phyloP scores from a whole-genome alignment of 1,139 yeast genomes.

The Yamadazyma mexicana region DNA sequence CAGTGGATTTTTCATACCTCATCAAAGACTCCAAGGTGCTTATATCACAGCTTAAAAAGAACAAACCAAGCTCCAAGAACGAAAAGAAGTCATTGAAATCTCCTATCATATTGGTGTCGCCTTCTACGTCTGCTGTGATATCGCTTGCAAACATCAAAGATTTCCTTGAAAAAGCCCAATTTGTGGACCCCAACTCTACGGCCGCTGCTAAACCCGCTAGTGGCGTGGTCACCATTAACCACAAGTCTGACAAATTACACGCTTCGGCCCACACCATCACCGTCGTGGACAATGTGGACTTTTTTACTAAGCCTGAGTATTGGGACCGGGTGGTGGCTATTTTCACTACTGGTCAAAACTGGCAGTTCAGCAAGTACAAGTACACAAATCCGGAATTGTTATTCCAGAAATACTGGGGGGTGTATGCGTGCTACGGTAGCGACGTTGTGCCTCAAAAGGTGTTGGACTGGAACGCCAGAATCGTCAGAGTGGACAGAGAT shows the following conservation, averaged over 20 bases:
- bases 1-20: constrained; percentile 70
- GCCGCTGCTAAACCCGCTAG: constrained; percentile 30
- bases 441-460: constrained; percentile 78
- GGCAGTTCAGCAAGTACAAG: constrained; percentile 92
- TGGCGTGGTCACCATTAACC: constrained; percentile 53
- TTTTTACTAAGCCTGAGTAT: constrained; percentile 90
- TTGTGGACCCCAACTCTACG: constrained; percentile 54
- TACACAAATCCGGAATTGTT: constrained; percentile 77
- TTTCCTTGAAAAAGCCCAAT: constrained; percentile 77
- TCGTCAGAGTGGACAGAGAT: constrained; percentile 73
- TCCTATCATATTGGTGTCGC: constrained; percentile 91
- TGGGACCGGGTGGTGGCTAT: constrained; percentile 97
- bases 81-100: constrained; percentile 46
- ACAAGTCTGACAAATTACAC: constrained; percentile 57
- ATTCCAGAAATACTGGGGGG: constrained; percentile 85
- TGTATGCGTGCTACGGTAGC: constrained; percentile 71
- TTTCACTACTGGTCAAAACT: constrained; percentile 93
- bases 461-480: constrained; percentile 84
- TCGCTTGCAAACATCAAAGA: constrained; percentile 80
- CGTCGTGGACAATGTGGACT: constrained; percentile 85
- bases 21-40: constrained; percentile 71
- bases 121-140: constrained; percentile 88
- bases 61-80: constrained; percentile 24
- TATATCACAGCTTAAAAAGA: constrained; percentile 52
- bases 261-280: constrained; percentile 59